Conservation (phyloP, 1,284 basidiomycete genomes). For the Amylostereum areolatum region DNA sequence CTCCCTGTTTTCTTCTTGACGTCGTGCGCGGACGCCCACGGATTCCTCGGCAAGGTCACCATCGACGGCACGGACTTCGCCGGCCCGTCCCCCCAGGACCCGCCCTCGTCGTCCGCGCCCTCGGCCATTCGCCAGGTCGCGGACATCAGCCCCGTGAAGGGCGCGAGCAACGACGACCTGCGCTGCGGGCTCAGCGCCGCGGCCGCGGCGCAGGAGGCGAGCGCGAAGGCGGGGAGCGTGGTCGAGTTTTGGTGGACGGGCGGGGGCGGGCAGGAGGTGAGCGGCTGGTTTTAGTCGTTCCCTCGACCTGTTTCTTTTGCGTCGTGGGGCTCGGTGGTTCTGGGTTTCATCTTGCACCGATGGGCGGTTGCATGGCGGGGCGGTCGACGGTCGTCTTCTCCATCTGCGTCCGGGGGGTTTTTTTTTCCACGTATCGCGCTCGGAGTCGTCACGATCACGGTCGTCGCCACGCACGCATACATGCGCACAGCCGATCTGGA, state of each 20-base stretch:
- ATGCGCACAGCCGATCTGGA: no score
- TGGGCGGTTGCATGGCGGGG: no score
- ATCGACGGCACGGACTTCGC: conserved; percentile 15
- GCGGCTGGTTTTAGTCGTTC: no score
- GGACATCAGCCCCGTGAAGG: background rate
- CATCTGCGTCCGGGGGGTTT: no score
- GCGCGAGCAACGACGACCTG: background rate
- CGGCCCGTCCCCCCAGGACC: conserved; percentile 11
- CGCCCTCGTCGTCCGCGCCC: background rate
- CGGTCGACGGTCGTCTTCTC: no score
- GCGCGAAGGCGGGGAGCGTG: background rate
- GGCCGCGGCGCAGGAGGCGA: background rate
- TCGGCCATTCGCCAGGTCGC: background rate
- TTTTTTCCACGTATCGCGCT: no score
- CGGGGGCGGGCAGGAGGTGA: background rate
- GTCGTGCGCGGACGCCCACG: conserved; percentile 12
- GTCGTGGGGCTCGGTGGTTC: no score
- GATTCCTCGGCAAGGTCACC: conserved; percentile 12
- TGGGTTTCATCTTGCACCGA: no score
- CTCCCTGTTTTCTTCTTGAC: conserved; percentile 9
- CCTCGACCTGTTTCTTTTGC: no score
- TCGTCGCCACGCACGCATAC: no score
- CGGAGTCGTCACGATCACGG: no score
- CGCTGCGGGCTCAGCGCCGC: background rate
- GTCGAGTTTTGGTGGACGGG: background rate